A percentile compares a stretch with the other conserved stretches of the same genome.
phyloP scores from a whole-genome alignment of 192 early-diverging fungal genomes.

The Gorgonomyces haynaldii region DNA sequence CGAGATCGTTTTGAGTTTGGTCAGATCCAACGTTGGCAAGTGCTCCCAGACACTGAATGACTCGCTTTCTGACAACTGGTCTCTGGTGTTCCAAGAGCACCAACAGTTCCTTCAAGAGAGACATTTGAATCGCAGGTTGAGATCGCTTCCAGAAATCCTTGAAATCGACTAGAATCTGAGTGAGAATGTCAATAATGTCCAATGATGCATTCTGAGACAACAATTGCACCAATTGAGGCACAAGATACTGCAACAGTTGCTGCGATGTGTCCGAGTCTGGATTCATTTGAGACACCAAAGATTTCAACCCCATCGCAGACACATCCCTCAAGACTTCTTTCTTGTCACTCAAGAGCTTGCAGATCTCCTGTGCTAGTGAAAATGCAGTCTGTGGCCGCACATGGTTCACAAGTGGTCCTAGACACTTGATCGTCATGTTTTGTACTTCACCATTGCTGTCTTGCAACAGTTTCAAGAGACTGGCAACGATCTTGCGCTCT shows the following conservation, averaged over 20 bases:
- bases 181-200: constrained; percentile 64
- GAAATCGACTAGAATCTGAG: constrained; percentile 45
- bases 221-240: constrained; percentile 15
- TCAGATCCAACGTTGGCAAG: constrained; percentile 56
- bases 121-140: constrained; percentile 51
- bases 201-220: constrained; percentile 46
- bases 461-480: constrained; percentile 50
- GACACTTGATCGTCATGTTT: constrained; percentile 58
- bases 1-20: constrained; percentile 43
- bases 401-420: constrained; percentile 1
- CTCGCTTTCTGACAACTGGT: constrained; percentile 66
- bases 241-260: background rate
- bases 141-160: constrained; percentile 9
- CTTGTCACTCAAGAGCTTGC: constrained; percentile 29
- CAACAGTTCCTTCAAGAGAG: constrained; percentile 50
- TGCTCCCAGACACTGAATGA: constrained; percentile 55
- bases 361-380: background rate
- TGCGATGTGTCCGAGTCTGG: background rate
- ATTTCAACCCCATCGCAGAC: constrained; percentile 74
- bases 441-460: constrained; percentile 83
- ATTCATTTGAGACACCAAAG: constrained; percentile 59
- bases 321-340: constrained; percentile 66
- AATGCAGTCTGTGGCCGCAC: background rate
- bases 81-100: constrained; percentile 56
- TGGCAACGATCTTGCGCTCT: constrained; percentile 35